Percentiles rank a stretch among this genome's conserved stretches.
These are phyloP conservation scores for Globisporangium rhizosaccharum DNA, from an alignment of 352 stramenopile species.

Conservation along the genomic window DNA sequence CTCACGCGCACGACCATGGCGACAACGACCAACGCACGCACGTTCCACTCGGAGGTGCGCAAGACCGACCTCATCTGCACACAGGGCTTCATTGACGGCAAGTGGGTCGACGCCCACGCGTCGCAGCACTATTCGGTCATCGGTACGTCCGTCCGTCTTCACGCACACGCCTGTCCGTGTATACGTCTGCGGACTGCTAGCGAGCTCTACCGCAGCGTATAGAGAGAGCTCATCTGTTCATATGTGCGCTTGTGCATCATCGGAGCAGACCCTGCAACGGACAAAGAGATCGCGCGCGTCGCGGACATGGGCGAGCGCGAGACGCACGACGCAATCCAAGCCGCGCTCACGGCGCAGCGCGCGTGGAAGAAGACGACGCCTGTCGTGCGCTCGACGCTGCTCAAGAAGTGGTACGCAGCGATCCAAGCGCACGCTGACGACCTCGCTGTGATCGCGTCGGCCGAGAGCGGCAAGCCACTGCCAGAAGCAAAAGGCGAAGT, in stretches of 20 bases:
- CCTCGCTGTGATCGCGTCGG: constrained; percentile 91
- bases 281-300: constrained; percentile 63
- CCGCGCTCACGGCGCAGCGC: constrained; percentile 54
- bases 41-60: constrained; percentile 50
- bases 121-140: constrained; percentile 55
- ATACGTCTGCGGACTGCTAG: background rate
- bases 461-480: constrained; percentile 97
- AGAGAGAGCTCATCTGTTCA: background rate
- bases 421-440: constrained; percentile 70
- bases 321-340: constrained; percentile 65
- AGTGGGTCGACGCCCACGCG: constrained; percentile 63
- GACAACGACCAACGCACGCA: background rate
- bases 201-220: too few species aligned
- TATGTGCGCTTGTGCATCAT: background rate
- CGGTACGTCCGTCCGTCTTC: constrained; percentile 21
- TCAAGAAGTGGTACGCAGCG: constrained; percentile 82
- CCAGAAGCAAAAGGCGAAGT: constrained; percentile 93
- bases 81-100: constrained; percentile 71
- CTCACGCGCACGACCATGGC: background rate
- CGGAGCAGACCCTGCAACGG: constrained; percentile 62
- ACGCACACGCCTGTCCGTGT: background rate
- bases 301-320: constrained; percentile 66
- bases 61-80: constrained; percentile 69
- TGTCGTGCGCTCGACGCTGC: constrained; percentile 51
- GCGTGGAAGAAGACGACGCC: constrained; percentile 71